Evolutionary conservation across 371 early-diverging fungal genomes (phyloP), one percentile per base, ranked within the genome.

Genomic region (Mucor mucedo): DNA sequence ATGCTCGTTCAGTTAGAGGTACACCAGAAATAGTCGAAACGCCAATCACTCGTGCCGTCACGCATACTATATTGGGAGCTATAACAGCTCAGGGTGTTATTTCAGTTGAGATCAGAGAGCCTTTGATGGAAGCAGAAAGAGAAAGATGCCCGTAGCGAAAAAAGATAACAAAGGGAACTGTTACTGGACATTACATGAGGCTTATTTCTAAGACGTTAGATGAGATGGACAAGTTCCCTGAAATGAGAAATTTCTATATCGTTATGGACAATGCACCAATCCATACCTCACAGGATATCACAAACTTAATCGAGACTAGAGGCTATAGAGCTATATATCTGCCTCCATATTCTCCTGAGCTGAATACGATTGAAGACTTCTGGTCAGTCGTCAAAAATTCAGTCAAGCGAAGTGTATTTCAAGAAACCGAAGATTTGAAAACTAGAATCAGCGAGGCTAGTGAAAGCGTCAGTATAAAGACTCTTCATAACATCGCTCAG

Each of bases 341-440:
- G 27, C 60, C 54, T 62, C 55, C 62, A 16, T 61, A 58, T 45
- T 58, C 62, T 5, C 62, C 61, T 45, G 62, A 67, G 27, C 62
- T 58, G 27, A 62, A 62, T 39, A 55, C 55, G 29, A 67, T 54
- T 44, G 54, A 67, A 42, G 40, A 57, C 33, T 65, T 57, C 55
- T 75, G 52, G 73, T 57, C 41, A 4, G 56, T 55, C 60, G 57
- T 66, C 60, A 75, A 40, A 70, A 58, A 3, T 67, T 56, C 45
- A 67, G 70, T 63, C 32, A 68, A 50, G 59, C n/a, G 52, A 57
- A 57, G 61, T 60, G 11, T 9, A 1, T 59, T 65, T 54, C 13
- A 38, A 14, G 59, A 65, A 11, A 50, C 49, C 2, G 55, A 60
- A 35, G 60, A 65, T n/a, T 65, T 60, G 21, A 45, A 38, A 16